These are phyloP conservation scores for Vachellia pachyceras DNA, from an alignment of 306 rosid species.

Conservation along the genomic window DNA sequence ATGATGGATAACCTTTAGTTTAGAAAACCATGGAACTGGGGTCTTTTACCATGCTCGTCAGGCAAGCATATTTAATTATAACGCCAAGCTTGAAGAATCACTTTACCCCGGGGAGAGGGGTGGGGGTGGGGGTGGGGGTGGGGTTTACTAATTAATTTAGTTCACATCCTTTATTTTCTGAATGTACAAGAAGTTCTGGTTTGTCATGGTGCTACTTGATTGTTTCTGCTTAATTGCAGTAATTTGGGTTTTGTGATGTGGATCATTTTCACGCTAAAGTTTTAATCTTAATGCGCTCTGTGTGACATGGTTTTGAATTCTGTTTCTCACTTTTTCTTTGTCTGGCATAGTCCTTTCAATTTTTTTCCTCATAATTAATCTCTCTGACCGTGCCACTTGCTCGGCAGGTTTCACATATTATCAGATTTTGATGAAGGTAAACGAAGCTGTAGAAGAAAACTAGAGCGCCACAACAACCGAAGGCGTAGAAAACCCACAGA, in stretches of 20 bases:
- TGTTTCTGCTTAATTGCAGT: background rate
- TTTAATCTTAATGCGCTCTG: background rate
- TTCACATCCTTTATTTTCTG: background rate
- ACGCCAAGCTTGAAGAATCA: background rate
- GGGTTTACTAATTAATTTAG: background rate
- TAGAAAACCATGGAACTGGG: background rate
- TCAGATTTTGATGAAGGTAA: conserved; percentile 96
- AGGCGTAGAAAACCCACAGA: conserved; percentile 76
- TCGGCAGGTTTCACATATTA: conserved; percentile 79
- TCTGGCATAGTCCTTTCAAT: background rate
- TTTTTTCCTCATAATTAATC: background rate
- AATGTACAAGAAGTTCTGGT: background rate
- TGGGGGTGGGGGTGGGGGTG: too few species aligned
- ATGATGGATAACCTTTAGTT: background rate
- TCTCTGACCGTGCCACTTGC: conserved; percentile 27
- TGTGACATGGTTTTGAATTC: background rate
- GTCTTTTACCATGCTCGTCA: background rate
- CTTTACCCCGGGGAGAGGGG: too few species aligned
- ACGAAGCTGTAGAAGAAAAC: conserved; percentile 91
- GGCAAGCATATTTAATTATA: background rate
- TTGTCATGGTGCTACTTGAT: background rate
- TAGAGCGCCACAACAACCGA: conserved; percentile 91
- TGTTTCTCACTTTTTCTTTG: background rate
- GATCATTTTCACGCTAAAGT: background rate
- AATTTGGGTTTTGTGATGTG: background rate